phyloP scores from a whole-genome alignment of 225 moss, liverwort and hornwort species.

The Physcomitrellopsis africana region DNA sequence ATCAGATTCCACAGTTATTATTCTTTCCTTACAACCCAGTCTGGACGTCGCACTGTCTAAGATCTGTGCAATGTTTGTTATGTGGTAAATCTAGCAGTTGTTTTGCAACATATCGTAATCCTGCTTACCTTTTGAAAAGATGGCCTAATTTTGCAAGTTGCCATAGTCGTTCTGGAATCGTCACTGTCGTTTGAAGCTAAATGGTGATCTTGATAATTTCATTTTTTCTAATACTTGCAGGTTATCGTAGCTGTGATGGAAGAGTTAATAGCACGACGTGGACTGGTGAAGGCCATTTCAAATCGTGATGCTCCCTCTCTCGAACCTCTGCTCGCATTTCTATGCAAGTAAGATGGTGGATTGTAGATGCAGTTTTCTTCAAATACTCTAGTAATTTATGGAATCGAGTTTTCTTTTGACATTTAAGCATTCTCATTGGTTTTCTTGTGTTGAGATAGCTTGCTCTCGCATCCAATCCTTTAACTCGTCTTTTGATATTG shows the following conservation, averaged over 20 bases:
- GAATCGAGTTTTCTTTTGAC: not conserved
- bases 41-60: not conserved
- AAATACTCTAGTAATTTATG: not conserved
- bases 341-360: slow-evolving; percentile 64
- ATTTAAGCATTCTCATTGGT: too few species aligned
- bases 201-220: not conserved
- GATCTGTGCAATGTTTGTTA: not conserved
- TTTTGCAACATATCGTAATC: slow-evolving; percentile 4
- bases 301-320: slow-evolving; percentile 64
- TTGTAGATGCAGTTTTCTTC: not conserved
- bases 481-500: slow-evolving; percentile 21
- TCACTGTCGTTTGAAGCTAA: not conserved
- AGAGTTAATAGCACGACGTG: slow-evolving; percentile 86
- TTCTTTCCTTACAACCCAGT: slow-evolving; percentile 22
- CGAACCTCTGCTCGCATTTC: slow-evolving; percentile 69
- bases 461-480: not conserved
- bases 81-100: not conserved
- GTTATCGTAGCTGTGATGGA: slow-evolving; percentile 81
- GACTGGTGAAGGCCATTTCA: slow-evolving; percentile 75
- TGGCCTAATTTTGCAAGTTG: not conserved
- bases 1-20: slow-evolving; percentile 58
- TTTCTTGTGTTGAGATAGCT: not conserved
- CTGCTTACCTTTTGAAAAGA: not conserved
- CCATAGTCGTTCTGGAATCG: not conserved
- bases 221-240: slow-evolving; percentile 35